A percentile compares a stretch with the other conserved stretches of the same genome.
Conservation (phyloP, 331 rosid species). For the Pyrus hybrid region DNA sequence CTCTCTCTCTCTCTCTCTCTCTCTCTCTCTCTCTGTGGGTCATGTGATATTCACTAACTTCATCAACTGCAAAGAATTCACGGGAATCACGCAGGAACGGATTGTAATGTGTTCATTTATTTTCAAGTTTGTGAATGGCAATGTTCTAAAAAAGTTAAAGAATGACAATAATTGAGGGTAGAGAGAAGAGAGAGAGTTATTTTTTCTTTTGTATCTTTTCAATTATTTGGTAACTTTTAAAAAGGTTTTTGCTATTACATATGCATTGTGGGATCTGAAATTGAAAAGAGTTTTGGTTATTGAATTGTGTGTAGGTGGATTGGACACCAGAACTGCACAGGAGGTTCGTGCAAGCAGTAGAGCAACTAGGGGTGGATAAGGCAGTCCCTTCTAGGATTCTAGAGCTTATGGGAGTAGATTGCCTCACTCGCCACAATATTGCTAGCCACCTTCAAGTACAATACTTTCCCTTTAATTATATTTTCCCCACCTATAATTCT, state of each 20-base stretch:
- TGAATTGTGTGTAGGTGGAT: constrained; percentile 61
- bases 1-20: neutral
- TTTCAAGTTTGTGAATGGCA: neutral
- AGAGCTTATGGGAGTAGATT: constrained; percentile 89
- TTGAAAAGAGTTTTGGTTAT: neutral
- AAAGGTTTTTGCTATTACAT: neutral
- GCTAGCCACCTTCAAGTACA: constrained; percentile 95
- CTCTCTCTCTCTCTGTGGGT: neutral
- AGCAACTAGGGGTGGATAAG: constrained; percentile 89
- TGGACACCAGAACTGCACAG: constrained; percentile 97
- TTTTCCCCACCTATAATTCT: too few relatives aligned
- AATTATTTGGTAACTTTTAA: neutral
- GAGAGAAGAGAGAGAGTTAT: neutral
- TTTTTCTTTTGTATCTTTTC: too few relatives aligned
- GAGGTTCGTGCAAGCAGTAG: constrained; percentile 92
- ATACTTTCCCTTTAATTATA: too few relatives aligned
- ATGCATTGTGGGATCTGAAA: neutral
- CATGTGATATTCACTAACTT: neutral
- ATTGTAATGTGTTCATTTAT: neutral
- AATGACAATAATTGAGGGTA: neutral
- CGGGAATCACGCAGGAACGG: neutral
- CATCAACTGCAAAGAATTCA: neutral
- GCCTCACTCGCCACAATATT: constrained; percentile 97
- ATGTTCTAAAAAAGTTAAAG: neutral
- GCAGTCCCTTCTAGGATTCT: constrained; percentile 94